phyloP scores from a whole-genome alignment of 129 eudicot genomes.

The Smallanthus sonchifolius region DNA sequence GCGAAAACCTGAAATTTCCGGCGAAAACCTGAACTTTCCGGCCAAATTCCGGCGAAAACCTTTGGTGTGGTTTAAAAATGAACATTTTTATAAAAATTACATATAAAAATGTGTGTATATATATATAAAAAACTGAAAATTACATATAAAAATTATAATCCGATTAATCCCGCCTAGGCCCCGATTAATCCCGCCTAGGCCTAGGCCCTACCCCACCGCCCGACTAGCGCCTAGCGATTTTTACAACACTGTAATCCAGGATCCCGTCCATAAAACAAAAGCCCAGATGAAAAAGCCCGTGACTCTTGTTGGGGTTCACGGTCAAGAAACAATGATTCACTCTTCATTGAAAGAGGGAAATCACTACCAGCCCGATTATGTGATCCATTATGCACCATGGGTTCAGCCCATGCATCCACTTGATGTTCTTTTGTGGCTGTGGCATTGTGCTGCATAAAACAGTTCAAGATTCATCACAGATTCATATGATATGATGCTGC shows the following conservation, averaged over 20 bases:
- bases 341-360: slow-evolving; percentile 42
- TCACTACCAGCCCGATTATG: slow-evolving; percentile 30
- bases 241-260: slow-evolving; percentile 41
- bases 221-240: slow-evolving; percentile 36
- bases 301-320: slow-evolving; percentile 64
- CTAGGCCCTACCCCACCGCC: no score
- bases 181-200: no score
- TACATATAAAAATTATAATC: no score
- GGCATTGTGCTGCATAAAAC: slow-evolving; percentile 41
- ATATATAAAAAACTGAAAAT: no score
- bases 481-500: no score
- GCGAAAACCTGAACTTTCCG: no score
- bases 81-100: no score
- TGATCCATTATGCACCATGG: slow-evolving; percentile 30
- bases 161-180: no score
- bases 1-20: no score
- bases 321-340: slow-evolving; percentile 52
- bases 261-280: slow-evolving; percentile 58
- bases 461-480: background rate
- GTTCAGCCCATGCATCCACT: slow-evolving; percentile 59
- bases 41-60: background rate
- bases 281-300: slow-evolving; percentile 33
- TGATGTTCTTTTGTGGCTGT: slow-evolving; percentile 42
- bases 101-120: no score
- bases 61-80: slow-evolving; percentile 73